A percentile compares a stretch with the other conserved stretches of the same genome.
Evolutionary conservation across 768 basidiomycete species (phyloP).

Genomic region (Amanita polypyramis): DNA sequence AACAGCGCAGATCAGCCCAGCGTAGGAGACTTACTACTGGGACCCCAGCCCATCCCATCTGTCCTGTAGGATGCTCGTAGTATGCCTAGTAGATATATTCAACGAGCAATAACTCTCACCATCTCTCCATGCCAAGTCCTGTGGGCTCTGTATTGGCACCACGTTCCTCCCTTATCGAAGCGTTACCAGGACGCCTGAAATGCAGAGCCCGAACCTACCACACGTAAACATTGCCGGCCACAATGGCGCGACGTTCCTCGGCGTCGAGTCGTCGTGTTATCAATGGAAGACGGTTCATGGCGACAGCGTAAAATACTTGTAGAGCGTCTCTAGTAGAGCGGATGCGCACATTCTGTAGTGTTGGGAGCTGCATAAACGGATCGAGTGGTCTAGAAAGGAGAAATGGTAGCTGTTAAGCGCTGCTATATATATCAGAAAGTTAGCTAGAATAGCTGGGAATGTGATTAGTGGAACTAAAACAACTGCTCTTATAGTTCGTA

Average conservation of each 20-base stretch:
- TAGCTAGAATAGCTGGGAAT: slow-evolving; percentile 27
- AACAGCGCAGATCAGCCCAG: neutral
- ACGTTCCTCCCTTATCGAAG: slow-evolving; percentile 54
- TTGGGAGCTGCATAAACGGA: slow-evolving; percentile 59
- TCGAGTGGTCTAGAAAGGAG: slow-evolving; percentile 10
- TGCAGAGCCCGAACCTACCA: slow-evolving; percentile 31
- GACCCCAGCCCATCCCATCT: slow-evolving; percentile 74
- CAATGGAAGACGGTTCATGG: slow-evolving; percentile 54
- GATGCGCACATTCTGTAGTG: slow-evolving; percentile 65
- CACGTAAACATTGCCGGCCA: slow-evolving; percentile 74
- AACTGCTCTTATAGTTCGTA: slow-evolving; percentile 49
- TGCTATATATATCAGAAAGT: slow-evolving; percentile 10
- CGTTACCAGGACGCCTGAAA: neutral
- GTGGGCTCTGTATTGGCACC: slow-evolving; percentile 75
- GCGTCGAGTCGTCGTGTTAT: slow-evolving; percentile 77
- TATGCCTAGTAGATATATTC: neutral
- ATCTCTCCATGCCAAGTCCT: slow-evolving; percentile 80
- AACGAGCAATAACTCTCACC: slow-evolving; percentile 27
- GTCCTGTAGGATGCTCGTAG: slow-evolving; percentile 22
- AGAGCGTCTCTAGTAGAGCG: slow-evolving; percentile 74
- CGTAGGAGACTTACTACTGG: slow-evolving; percentile 51
- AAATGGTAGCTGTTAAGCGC: slow-evolving; percentile 13
- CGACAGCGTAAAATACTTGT: slow-evolving; percentile 73
- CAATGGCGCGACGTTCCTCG: slow-evolving; percentile 66
- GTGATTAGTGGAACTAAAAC: slow-evolving; percentile 27